Conservation (phyloP, 2,329 filamentous ascomycete genomes). For the Calonectria pseudoturangicola region DNA sequence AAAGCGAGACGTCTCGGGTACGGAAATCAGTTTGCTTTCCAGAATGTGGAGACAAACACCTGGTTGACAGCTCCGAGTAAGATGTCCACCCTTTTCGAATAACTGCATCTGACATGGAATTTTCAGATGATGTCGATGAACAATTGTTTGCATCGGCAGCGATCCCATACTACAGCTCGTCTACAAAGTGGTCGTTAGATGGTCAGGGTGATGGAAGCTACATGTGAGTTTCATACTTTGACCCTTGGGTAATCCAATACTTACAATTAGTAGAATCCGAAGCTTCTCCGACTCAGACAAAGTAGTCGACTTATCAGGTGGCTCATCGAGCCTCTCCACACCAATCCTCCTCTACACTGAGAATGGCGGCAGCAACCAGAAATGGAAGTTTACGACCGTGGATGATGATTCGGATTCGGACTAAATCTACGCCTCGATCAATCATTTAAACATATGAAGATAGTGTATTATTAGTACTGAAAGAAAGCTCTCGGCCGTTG, state of each 20-base stretch:
- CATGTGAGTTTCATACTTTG: not conserved
- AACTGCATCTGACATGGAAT: not conserved
- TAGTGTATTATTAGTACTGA: not conserved
- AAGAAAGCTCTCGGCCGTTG: conserved; percentile 23
- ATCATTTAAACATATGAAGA: too few species aligned
- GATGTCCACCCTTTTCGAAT: too few species aligned
- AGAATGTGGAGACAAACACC: not conserved
- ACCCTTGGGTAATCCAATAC: too few species aligned
- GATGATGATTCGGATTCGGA: not conserved
- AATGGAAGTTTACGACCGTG: not conserved
- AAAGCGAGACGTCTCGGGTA: not conserved
- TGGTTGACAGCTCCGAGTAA: not conserved
- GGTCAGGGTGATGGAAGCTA: not conserved
- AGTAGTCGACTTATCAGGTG: not conserved
- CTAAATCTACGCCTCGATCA: not conserved
- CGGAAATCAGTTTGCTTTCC: not conserved
- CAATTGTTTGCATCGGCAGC: not conserved
- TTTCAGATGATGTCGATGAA: not conserved
- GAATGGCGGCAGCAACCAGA: not conserved
- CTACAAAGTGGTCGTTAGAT: not conserved
- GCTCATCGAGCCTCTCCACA: not conserved
- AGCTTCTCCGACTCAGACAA: not conserved
- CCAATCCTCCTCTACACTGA: not conserved
- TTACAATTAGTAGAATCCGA: not conserved
- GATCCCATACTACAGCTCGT: not conserved